Evolutionary conservation across 169 alveolate genomes (phyloP).

Genomic region (Cryptosporidium meleagridis): DNA sequence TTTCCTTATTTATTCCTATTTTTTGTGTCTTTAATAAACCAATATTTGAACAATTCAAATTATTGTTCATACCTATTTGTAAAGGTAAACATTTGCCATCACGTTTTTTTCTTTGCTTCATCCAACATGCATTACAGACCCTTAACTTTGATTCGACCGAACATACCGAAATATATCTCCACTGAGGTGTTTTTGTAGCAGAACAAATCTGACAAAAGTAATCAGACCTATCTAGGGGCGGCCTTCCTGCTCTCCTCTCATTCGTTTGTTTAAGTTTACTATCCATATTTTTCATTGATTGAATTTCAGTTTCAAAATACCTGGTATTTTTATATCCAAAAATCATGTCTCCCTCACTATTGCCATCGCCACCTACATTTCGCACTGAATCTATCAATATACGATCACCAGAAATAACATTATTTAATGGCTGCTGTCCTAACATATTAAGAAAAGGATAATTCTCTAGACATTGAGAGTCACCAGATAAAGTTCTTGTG

Average conservation of each 20-base stretch:
- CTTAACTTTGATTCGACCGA: slow-evolving; percentile 57
- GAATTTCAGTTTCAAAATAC: slow-evolving; percentile 35
- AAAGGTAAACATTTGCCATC: slow-evolving; percentile 60
- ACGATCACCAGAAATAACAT: background rate
- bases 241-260: slow-evolving; percentile 75
- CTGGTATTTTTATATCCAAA: slow-evolving; percentile 20
- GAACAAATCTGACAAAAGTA: slow-evolving; percentile 72
- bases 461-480: slow-evolving; percentile 53
- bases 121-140: slow-evolving; percentile 74
- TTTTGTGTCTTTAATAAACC: slow-evolving; percentile 23
- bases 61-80: slow-evolving; percentile 15
- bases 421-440: background rate
- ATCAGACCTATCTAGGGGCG: slow-evolving; percentile 72
- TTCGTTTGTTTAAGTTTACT: slow-evolving; percentile 53
- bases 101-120: slow-evolving; percentile 71
- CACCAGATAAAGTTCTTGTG: slow-evolving; percentile 61
- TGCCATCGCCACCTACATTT: slow-evolving; percentile 5
- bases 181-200: slow-evolving; percentile 74
- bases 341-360: slow-evolving; percentile 14
- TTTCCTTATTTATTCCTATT: slow-evolving; percentile 42
- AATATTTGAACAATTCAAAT: slow-evolving; percentile 21
- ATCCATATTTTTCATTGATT: slow-evolving; percentile 58
- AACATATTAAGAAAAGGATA: slow-evolving; percentile 17
- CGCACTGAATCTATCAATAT: slow-evolving; percentile 7
- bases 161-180: slow-evolving; percentile 72